phyloP scores from a whole-genome alignment of 2,329 filamentous ascomycete species.

The Botryosphaeria agaves region DNA sequence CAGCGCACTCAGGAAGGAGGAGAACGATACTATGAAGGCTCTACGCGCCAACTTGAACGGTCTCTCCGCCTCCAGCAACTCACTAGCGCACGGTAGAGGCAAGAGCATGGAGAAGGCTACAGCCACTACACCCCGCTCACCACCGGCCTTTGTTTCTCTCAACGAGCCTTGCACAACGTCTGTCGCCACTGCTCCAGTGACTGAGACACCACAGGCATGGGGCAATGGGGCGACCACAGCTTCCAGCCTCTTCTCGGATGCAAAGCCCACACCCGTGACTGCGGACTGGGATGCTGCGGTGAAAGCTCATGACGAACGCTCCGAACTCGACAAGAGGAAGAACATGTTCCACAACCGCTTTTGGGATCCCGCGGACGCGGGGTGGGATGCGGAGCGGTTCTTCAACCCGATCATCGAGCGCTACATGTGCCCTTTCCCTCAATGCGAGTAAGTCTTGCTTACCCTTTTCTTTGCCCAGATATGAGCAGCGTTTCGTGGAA shows the following conservation, averaged over 20 bases:
- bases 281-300: conserved; percentile 1
- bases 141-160: neutral
- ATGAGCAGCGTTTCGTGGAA: neutral
- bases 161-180: neutral
- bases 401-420: conserved; percentile 22
- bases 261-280: conserved; percentile 12
- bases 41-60: neutral
- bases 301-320: conserved; percentile 7
- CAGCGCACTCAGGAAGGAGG: conserved; percentile 1
- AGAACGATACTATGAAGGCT: conserved; percentile 1
- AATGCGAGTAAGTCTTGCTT: conserved; percentile 30
- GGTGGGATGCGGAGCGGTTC: conserved; percentile 33
- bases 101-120: too few species aligned
- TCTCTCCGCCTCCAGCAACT: conserved; percentile 2
- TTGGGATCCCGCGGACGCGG: conserved; percentile 30
- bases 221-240: conserved; percentile 1
- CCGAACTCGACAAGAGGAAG: conserved; percentile 12
- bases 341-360: conserved; percentile 23
- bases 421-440: conserved; percentile 36
- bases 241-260: conserved; percentile 18
- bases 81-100: too few species aligned
- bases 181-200: conserved; percentile 1
- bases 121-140: conserved; percentile 1
- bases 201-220: too few species aligned
- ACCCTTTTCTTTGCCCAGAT: neutral